Percentiles rank a stretch among this genome's conserved stretches.
These are phyloP conservation scores for Exophiala calicioides DNA, from an alignment of 2,329 filamentous ascomycete species.

Conservation along the genomic window DNA sequence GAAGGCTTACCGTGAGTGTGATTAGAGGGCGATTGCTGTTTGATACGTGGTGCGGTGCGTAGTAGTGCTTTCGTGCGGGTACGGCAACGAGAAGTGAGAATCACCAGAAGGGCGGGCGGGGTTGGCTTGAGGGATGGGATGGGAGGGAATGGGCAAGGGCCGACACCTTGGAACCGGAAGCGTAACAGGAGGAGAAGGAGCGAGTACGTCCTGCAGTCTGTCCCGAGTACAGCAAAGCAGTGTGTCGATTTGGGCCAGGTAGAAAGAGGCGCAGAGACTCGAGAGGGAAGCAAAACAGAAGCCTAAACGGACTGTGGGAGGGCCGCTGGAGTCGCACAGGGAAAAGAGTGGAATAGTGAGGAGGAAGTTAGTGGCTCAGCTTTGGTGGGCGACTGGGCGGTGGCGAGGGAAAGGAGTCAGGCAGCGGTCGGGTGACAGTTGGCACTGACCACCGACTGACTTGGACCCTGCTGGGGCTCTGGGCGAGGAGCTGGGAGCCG, in stretches of 20 bases:
- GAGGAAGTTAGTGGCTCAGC: too few species aligned
- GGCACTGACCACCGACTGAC: too few species aligned
- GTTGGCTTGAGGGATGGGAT: constrained; percentile 7
- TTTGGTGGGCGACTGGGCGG: not conserved
- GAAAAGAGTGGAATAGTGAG: too few species aligned
- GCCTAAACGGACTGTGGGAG: constrained; percentile 18
- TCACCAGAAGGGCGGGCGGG: constrained; percentile 9
- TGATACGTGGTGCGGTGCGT: constrained; percentile 25
- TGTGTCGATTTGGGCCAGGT: constrained; percentile 14
- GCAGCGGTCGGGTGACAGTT: not conserved
- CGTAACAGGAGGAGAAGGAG: not conserved
- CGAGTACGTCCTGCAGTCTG: too few species aligned
- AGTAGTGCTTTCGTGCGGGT: constrained; percentile 11
- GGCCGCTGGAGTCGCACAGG: not conserved
- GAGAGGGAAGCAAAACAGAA: too few species aligned
- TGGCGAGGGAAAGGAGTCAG: constrained; percentile 4
- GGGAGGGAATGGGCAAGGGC: constrained; percentile 4
- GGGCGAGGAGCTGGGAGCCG: too few species aligned
- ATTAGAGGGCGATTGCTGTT: constrained; percentile 24
- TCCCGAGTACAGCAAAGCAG: constrained; percentile 3
- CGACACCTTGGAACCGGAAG: not conserved
- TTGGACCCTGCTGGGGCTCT: too few species aligned
- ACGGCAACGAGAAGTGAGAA: constrained; percentile 18
- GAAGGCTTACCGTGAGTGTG: constrained; percentile 27
- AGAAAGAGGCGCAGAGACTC: not conserved